Percentiles rank a stretch among this genome's conserved stretches.
phyloP scores from a whole-genome alignment of 2,329 filamentous ascomycete species.

The Colletotrichum eremochloae region DNA sequence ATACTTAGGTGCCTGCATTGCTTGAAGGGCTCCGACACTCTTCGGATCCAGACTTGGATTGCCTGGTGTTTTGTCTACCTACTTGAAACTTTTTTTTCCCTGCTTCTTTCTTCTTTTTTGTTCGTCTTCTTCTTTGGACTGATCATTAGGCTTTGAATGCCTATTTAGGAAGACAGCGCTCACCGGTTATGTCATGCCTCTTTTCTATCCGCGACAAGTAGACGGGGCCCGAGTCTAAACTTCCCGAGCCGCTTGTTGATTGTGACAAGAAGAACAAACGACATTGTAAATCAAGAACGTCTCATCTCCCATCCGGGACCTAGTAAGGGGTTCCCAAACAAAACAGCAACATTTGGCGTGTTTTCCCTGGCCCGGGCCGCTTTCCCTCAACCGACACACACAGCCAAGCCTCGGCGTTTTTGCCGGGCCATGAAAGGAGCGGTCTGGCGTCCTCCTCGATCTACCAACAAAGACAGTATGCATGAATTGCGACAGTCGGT shows the following conservation, averaged over 20 bases:
- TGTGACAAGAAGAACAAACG: not conserved
- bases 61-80: not conserved
- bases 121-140: not conserved
- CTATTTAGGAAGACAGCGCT: not conserved
- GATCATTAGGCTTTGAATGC: not conserved
- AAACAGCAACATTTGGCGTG: conserved; percentile 19
- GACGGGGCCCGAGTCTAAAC: not conserved
- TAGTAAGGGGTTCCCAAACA: not conserved
- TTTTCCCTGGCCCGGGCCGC: not conserved
- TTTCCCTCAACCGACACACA: not conserved
- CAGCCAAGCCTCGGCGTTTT: conserved; percentile 19
- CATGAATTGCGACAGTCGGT: not conserved
- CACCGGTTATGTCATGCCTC: not conserved
- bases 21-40: conserved; percentile 3
- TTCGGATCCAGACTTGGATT: not conserved
- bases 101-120: no score
- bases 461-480: not conserved
- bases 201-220: not conserved
- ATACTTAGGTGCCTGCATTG: not conserved
- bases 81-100: no score
- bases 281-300: not conserved
- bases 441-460: not conserved
- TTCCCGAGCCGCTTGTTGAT: not conserved
- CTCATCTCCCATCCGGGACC: conserved; percentile 1
- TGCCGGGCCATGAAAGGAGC: not conserved